Evolutionary conservation across 2,329 filamentous ascomycete genomes (phyloP), one percentile per base, ranked within the genome.

Genomic region (Myriangium duriaei): DNA sequence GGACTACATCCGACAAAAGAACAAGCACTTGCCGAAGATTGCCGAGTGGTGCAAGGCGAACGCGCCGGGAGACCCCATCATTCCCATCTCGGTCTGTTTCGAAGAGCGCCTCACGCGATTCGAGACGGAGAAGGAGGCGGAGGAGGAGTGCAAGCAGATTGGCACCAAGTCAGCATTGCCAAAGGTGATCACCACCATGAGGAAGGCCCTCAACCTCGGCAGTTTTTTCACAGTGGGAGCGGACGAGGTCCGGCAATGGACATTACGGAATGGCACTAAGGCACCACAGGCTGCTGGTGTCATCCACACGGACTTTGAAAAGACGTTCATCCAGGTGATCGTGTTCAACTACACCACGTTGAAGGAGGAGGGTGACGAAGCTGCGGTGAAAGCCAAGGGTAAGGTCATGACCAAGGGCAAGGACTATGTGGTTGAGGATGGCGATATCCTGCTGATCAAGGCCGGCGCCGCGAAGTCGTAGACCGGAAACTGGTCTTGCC

Each of bases 331-430:
- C 53, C 92, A 98, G 66, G 81, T 72, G 46, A 73, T 98, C 47
- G 86, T 95, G 18, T 96, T 93, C 68, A 96, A 94, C 68, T 98
- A 76, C 64, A 69, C 59, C 16, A 65, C 72, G 2, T 67, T 98
- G 38, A 85, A 80, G 65, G 91, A 96, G 63, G 68, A 82, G 34
- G 88, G 88, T 37, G 85, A 93, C 47, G 91, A 98, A 68, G 69
- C 76, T 15, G 75, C 81, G 49, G 82, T 95, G 49, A 93, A 87
- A 71, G 75, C 88, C 16, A 88, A 88, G 63, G 91, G 91, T 53
- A 98, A 98, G 71, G 63, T 98, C 49, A 83, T 94, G 79, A 96
- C 88, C 42, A 98, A 98, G 72, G 91, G 91, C 57, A 96, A 96
- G 69, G 88, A 96, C 36, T 96, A 98, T 60, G 74, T 88, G 4